A percentile compares a stretch with the other conserved stretches of the same genome.
Evolutionary conservation across 306 rosid genomes (phyloP).

Genomic region (Rosa multiflora): DNA sequence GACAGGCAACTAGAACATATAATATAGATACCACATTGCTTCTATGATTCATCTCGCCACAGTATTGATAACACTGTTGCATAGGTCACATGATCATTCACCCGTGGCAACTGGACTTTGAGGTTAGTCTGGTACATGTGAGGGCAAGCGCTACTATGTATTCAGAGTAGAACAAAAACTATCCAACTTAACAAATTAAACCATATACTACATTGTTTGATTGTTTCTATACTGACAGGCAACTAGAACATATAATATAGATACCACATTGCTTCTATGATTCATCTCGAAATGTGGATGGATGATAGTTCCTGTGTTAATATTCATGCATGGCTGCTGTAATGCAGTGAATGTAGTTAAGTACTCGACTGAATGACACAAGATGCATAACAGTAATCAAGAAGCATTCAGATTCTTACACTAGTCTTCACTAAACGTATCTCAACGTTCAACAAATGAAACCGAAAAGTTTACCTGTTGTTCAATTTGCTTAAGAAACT

Average conservation of each 20-base stretch:
- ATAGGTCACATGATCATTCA: background rate
- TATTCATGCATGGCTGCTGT: background rate
- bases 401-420: background rate
- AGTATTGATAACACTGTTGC: background rate
- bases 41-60: background rate
- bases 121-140: background rate
- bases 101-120: background rate
- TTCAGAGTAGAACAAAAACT: background rate
- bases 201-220: background rate
- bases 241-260: background rate
- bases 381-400: background rate
- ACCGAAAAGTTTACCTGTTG: slow-evolving; percentile 6
- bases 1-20: background rate
- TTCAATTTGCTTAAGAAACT: background rate
- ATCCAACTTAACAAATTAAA: background rate
- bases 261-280: background rate
- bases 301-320: background rate
- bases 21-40: background rate
- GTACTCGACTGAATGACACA: background rate
- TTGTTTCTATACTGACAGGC: background rate
- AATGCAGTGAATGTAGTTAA: background rate
- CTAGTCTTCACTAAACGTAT: background rate
- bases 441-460: background rate
- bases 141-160: background rate
- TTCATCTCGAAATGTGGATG: background rate